These are phyloP conservation scores for Drosera spatulata DNA, from an alignment of 179 eudicot genomes.

Conservation along the genomic window DNA sequence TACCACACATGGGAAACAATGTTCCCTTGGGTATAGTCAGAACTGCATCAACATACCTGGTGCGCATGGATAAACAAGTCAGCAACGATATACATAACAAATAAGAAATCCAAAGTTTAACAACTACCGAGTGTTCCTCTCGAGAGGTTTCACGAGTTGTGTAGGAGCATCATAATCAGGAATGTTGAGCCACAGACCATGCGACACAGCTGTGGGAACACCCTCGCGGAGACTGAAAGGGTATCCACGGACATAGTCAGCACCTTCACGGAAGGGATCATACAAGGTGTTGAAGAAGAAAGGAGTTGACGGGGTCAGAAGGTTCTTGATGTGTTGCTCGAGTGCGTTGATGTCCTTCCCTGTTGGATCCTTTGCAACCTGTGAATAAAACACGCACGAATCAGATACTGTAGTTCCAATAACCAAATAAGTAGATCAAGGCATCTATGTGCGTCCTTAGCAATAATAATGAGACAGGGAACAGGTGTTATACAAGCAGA, in stretches of 20 bases:
- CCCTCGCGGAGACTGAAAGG: constrained; percentile 10
- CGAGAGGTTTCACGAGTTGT: constrained; percentile 10
- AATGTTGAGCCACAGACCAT: constrained; percentile 12
- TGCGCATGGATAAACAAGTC: no score
- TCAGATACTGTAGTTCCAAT: no score
- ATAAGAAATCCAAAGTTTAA: neutral
- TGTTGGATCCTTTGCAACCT: constrained; percentile 12
- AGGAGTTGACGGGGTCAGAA: constrained; percentile 7
- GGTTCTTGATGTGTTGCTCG: constrained; percentile 7
- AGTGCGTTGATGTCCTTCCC: constrained; percentile 1
- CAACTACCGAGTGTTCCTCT: constrained; percentile 6
- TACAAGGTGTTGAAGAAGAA: constrained; percentile 5
- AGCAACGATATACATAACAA: neutral
- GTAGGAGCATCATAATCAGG: constrained; percentile 15
- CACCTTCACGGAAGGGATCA: constrained; percentile 2
- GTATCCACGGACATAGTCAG: constrained; percentile 9
- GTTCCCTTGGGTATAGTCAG: constrained; percentile 9
- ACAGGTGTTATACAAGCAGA: no score
- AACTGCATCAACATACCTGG: constrained; percentile 13
- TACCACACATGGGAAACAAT: neutral
- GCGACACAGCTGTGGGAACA: constrained; percentile 7
- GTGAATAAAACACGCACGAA: no score
- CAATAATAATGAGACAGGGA: no score
- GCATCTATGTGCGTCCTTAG: no score
- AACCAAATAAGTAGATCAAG: no score